Evolutionary conservation across 2,329 filamentous ascomycete species (phyloP), one percentile per base, ranked within the genome.

Genomic region (Colletotrichum sp.): DNA sequence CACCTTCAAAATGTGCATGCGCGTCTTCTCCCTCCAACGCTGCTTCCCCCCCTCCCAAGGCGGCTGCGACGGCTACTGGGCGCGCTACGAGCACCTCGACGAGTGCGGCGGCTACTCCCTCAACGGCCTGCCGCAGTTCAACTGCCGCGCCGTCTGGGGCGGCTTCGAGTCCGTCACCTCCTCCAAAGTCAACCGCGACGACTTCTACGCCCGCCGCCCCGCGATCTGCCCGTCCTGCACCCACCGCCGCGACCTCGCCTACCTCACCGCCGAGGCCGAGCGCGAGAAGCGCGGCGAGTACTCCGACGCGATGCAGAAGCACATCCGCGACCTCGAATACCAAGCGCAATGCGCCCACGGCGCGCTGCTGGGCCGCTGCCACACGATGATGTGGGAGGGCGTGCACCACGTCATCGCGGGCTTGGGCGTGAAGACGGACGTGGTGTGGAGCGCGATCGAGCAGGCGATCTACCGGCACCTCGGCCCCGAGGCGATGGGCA

Each of bases 11-110:
- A 75, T 75, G 73, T 75, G 73, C 34, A 75, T 68, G 56, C 72
- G 58, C n/a, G 18, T 68, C 28, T 75, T 75, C 21, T 63, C 32
- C 56, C 73, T 75, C 58, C 73, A 67, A 12, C 69, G 73, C 32
- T 75, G 73, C 63, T 18, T 48, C 63, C 7, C 34, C 28, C 6
- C 5, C 5, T 32, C 43, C 18, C 21, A 52, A 13, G 73, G 73
- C 34, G 73, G 73, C 8, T 75, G 73, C 73, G 69, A 63, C 63
- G n/a, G 48, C 12, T 75, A 73, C 58, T 75, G n/a, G 30, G 63
- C 73, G 38, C 18, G 18, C 38, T 48, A n/a, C 69, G 73, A 73
- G 6, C 24, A 63, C 56, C 16, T 73, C 58, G 55, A 16, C n/a
- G 32, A 56, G 7, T 75, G 73, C 63, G 58, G 48, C 73, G 18